Evolutionary conservation across 164 flowering plant genomes (phyloP).

Genomic region (Malania oleifera): DNA sequence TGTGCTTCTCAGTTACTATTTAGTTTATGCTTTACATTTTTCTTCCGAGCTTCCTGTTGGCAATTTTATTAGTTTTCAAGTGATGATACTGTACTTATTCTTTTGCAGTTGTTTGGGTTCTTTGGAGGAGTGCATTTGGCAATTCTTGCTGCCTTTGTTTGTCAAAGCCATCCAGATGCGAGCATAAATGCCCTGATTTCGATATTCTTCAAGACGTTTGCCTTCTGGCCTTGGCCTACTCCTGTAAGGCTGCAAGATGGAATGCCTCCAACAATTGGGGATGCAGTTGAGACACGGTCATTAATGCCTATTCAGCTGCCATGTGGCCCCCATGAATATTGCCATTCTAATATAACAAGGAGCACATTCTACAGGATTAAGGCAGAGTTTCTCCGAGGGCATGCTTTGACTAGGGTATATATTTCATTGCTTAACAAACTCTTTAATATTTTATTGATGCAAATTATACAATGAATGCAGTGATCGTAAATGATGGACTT

Average conservation of each 20-base stretch:
- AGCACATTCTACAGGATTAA: constrained; percentile 46
- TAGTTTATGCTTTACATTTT: neutral
- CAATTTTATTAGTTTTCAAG: neutral
- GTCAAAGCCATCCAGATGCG: constrained; percentile 38
- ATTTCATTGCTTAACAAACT: neutral
- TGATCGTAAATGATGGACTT: neutral
- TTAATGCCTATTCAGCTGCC: constrained; percentile 59
- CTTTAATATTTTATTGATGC: neutral
- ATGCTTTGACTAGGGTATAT: constrained; percentile 36
- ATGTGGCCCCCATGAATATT: constrained; percentile 33
- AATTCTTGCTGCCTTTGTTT: constrained; percentile 46
- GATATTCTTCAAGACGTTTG: constrained; percentile 44
- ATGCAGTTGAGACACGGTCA: constrained; percentile 10
- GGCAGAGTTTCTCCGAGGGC: constrained; percentile 38
- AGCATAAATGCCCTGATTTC: constrained; percentile 29
- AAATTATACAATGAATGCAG: no score
- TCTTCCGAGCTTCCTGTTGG: neutral
- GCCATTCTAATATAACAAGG: constrained; percentile 43
- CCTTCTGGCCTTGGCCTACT: constrained; percentile 52
- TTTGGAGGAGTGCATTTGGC: constrained; percentile 61
- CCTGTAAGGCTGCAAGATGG: constrained; percentile 45
- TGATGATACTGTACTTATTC: neutral
- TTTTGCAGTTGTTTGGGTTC: constrained; percentile 48
- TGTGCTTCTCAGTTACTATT: neutral
- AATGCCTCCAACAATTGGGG: constrained; percentile 12